Conservation (phyloP, 768 basidiomycete genomes). For the Boletellus ananiceps region DNA sequence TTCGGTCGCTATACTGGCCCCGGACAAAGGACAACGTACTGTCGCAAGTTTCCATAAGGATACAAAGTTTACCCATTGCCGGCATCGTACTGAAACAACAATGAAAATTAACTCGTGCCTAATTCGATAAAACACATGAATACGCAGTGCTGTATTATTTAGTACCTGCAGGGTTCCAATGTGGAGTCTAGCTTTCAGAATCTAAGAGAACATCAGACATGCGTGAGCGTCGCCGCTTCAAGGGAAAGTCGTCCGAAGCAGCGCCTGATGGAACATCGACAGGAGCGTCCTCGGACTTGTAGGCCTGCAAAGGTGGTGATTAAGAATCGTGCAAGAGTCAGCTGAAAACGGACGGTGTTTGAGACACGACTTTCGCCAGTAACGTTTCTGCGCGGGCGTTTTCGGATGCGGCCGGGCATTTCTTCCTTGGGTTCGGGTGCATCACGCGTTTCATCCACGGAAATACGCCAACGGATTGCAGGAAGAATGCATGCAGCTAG, state of each 20-base stretch:
- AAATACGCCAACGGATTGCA: slow-evolving; percentile 29
- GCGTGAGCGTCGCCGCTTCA: slow-evolving; percentile 47
- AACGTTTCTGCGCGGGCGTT: slow-evolving; percentile 24
- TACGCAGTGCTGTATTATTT: slow-evolving; percentile 13
- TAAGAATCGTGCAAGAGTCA: background rate
- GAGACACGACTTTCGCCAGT: slow-evolving; percentile 18
- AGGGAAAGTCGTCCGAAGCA: slow-evolving; percentile 26
- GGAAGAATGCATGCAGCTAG: slow-evolving; percentile 53
- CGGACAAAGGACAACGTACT: background rate
- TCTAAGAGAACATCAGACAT: slow-evolving; percentile 29
- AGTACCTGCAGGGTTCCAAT: slow-evolving; percentile 8
- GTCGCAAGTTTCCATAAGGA: too few relatives aligned
- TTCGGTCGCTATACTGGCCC: background rate
- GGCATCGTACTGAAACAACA: slow-evolving; percentile 9
- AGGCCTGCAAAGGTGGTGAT: slow-evolving; percentile 18
- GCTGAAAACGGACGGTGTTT: slow-evolving; percentile 20
- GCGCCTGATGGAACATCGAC: slow-evolving; percentile 31
- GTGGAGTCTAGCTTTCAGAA: slow-evolving; percentile 25
- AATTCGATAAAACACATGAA: slow-evolving; percentile 21
- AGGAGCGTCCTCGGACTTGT: slow-evolving; percentile 26
- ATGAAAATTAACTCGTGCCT: slow-evolving; percentile 23
- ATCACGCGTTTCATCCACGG: slow-evolving; percentile 12
- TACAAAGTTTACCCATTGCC: slow-evolving; percentile 6
- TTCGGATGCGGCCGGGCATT: slow-evolving; percentile 22
- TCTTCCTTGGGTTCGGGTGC: slow-evolving; percentile 17